A percentile compares a stretch with the other conserved stretches of the same genome.
phyloP scores from a whole-genome alignment of 2,329 filamentous ascomycete species.

The Incumbomyces delicatus region DNA sequence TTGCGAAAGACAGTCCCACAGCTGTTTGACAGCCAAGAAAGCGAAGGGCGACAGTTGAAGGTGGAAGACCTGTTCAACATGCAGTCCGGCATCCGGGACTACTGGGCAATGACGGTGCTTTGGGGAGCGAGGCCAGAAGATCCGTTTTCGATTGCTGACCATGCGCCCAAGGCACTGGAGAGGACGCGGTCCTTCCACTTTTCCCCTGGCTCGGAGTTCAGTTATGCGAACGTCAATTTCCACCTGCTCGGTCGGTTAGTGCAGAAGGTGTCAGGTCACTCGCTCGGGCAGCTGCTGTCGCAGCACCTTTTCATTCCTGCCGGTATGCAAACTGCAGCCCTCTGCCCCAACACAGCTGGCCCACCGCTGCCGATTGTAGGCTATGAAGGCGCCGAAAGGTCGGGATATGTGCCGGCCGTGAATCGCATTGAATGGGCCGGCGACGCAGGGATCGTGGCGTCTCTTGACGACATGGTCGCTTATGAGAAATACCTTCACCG shows the following conservation, averaged over 20 bases:
- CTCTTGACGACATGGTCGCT: constrained; percentile 38
- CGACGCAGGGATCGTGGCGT: constrained; percentile 36
- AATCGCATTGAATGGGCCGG: constrained; percentile 40
- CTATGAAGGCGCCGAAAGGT: constrained; percentile 33
- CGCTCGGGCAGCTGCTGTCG: constrained; percentile 28
- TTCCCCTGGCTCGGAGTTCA: constrained; percentile 33
- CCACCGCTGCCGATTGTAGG: constrained; percentile 33
- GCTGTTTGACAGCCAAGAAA: no score
- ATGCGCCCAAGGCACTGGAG: constrained; percentile 24
- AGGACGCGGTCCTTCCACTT: constrained; percentile 33
- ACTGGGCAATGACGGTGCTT: constrained; percentile 36
- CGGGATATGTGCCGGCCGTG: constrained; percentile 28
- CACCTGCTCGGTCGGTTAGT: constrained; percentile 29
- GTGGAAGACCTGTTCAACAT: constrained; percentile 32
- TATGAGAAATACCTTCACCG: constrained; percentile 35
- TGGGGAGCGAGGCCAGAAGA: constrained; percentile 35
- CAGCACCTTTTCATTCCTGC: constrained; percentile 33
- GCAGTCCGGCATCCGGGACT: constrained; percentile 37
- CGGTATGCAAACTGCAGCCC: constrained; percentile 32
- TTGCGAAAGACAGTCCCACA: constrained; percentile 25
- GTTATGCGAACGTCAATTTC: constrained; percentile 39
- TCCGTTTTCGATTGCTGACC: constrained; percentile 28
- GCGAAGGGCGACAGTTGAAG: no score
- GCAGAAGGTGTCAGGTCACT: constrained; percentile 29
- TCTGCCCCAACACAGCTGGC: constrained; percentile 29